Percentiles rank a stretch among this genome's conserved stretches.
Conservation (phyloP, 2,329 filamentous ascomycete genomes). For the Paracamarosporium sp. region DNA sequence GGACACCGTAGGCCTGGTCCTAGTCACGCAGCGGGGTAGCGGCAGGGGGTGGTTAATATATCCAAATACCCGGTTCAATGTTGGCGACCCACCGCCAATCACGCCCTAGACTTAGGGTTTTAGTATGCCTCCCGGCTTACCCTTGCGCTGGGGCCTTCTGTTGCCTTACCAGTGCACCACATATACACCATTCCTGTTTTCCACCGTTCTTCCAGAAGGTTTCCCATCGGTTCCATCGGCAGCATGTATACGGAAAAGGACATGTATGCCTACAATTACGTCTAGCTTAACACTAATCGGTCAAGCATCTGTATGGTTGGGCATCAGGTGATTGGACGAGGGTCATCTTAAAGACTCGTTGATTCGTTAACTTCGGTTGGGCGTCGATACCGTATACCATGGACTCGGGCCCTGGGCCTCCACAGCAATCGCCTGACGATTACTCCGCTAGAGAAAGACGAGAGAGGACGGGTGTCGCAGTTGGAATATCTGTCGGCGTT, state of each 20-base stretch:
- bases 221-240: background rate
- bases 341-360: background rate
- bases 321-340: background rate
- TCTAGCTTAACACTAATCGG: background rate
- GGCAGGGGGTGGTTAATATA: constrained; percentile 3
- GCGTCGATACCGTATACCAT: constrained; percentile 2
- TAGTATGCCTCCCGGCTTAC: constrained; percentile 9
- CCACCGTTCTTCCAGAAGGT: background rate
- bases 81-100: constrained; percentile 5
- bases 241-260: background rate
- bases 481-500: constrained; percentile 2
- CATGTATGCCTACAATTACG: background rate
- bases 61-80: constrained; percentile 4
- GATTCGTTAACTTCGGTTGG: background rate
- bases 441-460: constrained; percentile 2
- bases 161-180: background rate
- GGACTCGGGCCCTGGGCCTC: constrained; percentile 4
- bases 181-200: background rate
- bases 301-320: background rate
- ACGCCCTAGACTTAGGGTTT: background rate
- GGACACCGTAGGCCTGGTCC: constrained; percentile 1
- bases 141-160: constrained; percentile 4
- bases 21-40: constrained; percentile 3
- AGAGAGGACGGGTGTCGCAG: constrained; percentile 5
- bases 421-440: constrained; percentile 5